phyloP scores from a whole-genome alignment of 1,139 yeast genomes.

The Kodamaea sp. region DNA sequence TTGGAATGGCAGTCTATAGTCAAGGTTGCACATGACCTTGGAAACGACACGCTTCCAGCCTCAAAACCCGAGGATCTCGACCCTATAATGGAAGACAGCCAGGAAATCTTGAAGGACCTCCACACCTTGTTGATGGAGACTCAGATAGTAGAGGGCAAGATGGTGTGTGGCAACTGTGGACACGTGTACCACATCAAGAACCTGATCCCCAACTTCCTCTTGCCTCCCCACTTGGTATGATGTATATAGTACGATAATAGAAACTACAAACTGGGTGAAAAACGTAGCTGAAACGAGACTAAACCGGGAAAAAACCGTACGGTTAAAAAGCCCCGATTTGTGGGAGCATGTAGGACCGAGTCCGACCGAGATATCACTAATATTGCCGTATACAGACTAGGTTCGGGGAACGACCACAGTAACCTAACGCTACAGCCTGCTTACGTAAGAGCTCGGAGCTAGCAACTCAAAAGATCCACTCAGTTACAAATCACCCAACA shows the following conservation, averaged over 20 bases:
- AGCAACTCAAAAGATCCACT: too few relatives aligned
- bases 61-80: conserved; percentile 63
- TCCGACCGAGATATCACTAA: too few relatives aligned
- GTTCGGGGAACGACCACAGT: too few relatives aligned
- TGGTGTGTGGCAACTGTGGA: conserved; percentile 84
- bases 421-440: too few relatives aligned
- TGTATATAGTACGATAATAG: too few relatives aligned
- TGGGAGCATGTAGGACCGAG: too few relatives aligned
- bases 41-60: conserved; percentile 64
- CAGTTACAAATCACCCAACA: too few relatives aligned
- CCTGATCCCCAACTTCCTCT: conserved; percentile 87
- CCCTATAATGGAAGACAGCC: conserved; percentile 58
- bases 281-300: too few relatives aligned
- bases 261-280: background rate
- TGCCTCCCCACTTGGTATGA: conserved; percentile 95
- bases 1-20: conserved; percentile 87
- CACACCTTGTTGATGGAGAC: conserved; percentile 83
- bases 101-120: conserved; percentile 67
- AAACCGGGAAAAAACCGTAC: too few relatives aligned
- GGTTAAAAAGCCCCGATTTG: too few relatives aligned
- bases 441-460: too few relatives aligned
- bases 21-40: conserved; percentile 73
- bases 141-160: conserved; percentile 81
- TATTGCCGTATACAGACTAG: too few relatives aligned
- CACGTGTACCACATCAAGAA: conserved; percentile 90